Evolutionary conservation across 495 filamentous ascomycete genomes (phyloP), one percentile per base, ranked within the genome.

Genomic region (Cercophora newfieldiana): DNA sequence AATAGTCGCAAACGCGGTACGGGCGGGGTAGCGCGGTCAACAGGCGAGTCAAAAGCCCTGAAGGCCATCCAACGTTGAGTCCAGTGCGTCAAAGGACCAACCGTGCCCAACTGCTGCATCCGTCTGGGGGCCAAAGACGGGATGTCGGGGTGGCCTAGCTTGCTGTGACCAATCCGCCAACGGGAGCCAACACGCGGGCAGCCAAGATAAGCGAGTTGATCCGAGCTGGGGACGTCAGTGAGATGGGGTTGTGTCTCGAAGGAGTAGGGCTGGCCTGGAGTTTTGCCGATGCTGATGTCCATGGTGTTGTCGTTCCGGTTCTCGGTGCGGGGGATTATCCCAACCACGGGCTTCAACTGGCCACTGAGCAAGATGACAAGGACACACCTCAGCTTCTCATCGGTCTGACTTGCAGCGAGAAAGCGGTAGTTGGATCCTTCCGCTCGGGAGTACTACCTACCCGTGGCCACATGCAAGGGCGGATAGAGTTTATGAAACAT

Each of bases 401-500:
- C n/a, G n/a, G 37, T 44, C 37, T 44, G 3, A 44, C 37, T 44
- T 44, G 37, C 37, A 44, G 37, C 37, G 37, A 2, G 18, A 16
- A 44, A 4, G 37, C 37, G 37, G 37, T 44, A 44, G 37, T 4
- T 44, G 10, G 18, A 44, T 44, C 37, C 37, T 44, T 44, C 37
- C 37, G 37, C 10, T 6, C 37, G 37, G 37, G 37, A 44, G 18
- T 16, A 14, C 37, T 44, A 6, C 10, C 10, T 44, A 44, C 37
- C 37, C 37, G 37, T 14, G 37, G 10, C 50, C 7, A 53, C 25
- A 53, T 57, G 54, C 54, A 57, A 57, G 54, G 54, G 26, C 54
- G 54, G 54, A 25, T 30, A 44, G 8, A 2, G 10, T 53, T 8
- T 16, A 22, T 22, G 50, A 53, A 53, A 53, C 50, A 53, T n/a